Evolutionary conservation across 331 rosid species (phyloP), one percentile per base, ranked within the genome.

Genomic region (Pyracantha coccinea): DNA sequence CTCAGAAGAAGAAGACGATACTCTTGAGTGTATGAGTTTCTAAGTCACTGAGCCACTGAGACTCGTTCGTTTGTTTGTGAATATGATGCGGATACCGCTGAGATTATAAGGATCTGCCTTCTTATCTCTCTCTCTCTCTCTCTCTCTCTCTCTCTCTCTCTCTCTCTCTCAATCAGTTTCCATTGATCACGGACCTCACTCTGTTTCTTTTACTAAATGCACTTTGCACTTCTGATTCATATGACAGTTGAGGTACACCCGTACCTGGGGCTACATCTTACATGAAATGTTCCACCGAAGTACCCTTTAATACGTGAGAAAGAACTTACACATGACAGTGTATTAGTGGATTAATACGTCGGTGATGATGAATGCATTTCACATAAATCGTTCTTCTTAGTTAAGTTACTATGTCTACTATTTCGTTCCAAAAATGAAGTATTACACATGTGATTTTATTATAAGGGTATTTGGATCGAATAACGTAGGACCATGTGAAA

Each of bases 71-170:
- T 14, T 67, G 14, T 38, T 38, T 10, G 70, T 20, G 16, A 68
- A 28, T 28, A 74, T 58, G 72, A 54, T 47, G 38, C 78, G 60
- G 59, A 4, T 13, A 29, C 52, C 13, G 17, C 52, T 20, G 58
- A 1, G n/a, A 31, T 28, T 29, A 41, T 15, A 29, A 7, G 7
- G 58, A 45, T 44, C 27, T 14, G 54, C 8, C 13, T 29, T 73
- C 66, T 83, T 74, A 77, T 76, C 38, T 31, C 72, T 29, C 57
- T 44, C 24, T 27, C 78, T 9, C 41, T n/a, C 41, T 47, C 19
- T 54, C 57, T 2, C 54, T 15, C 55, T 15, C 19, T 8, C 69
- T 24, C 38, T 50, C 78, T 10, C 41, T n/a, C 41, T 47, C 19
- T 54, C 57, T 2, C 55, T 15, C 55, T 16, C n/a, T 3, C 29